phyloP scores from a whole-genome alignment of 73 alveolate genomes.

The Paramecium sexaurelia region DNA sequence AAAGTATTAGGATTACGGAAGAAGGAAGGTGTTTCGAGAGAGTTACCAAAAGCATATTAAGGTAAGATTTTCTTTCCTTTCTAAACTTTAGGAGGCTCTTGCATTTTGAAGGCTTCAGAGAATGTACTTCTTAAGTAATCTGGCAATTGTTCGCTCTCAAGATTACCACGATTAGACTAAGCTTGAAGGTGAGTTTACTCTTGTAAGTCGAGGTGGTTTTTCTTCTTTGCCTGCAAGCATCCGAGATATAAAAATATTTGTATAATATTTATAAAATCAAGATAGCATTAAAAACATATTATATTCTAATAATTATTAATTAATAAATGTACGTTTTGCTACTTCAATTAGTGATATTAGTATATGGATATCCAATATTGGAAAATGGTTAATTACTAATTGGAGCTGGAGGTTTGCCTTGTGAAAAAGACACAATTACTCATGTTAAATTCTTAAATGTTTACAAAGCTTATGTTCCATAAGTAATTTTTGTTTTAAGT shows the following conservation, averaged over 20 bases:
- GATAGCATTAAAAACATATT: background rate
- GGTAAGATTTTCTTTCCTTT: conserved; percentile 36
- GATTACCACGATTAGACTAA: background rate
- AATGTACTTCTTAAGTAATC: conserved; percentile 29
- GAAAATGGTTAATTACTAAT: conserved; percentile 33
- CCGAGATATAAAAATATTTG: background rate
- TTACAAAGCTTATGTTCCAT: conserved; percentile 28
- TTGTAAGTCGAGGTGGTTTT: background rate
- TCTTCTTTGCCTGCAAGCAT: conserved; percentile 53
- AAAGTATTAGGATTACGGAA: conserved; percentile 5
- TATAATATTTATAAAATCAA: no score
- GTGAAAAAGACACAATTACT: conserved; percentile 23
- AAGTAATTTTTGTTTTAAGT: background rate
- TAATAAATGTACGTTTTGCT: conserved; percentile 29
- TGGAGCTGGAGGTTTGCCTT: background rate
- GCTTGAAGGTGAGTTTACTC: background rate
- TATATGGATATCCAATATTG: background rate
- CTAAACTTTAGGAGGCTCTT: background rate
- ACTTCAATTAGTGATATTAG: background rate
- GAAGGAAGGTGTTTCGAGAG: conserved; percentile 21
- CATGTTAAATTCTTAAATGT: background rate
- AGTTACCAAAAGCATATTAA: conserved; percentile 42
- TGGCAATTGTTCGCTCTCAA: conserved; percentile 33
- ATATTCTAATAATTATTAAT: background rate
- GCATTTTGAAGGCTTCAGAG: background rate